Evolutionary conservation across 2,329 filamentous ascomycete genomes (phyloP), one percentile per base, ranked within the genome.

Genomic region (Aspergillus puulaauensis): DNA sequence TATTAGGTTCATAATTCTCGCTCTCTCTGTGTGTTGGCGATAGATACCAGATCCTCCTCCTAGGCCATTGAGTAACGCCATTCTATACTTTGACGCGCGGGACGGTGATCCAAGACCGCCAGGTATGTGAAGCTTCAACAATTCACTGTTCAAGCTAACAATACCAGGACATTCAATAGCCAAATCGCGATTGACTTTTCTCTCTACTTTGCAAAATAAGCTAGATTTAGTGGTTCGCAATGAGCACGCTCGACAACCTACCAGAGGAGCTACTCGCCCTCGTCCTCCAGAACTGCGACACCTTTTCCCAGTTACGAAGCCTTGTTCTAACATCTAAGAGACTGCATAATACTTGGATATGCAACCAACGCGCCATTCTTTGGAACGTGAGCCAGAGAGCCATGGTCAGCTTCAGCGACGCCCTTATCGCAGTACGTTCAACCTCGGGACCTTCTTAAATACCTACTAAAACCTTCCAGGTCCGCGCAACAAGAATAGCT

Each of bases 361-460:
- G 23, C 15, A 46, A 56, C 15, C 45, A 55, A 12, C 40, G 47
- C 5, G 3, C 24, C 1, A 56, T 52, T n/a, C 21, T 56, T 14
- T 59, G 57, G 52, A 17, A 52, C 1, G n/a, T 59, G 9, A 53
- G 52, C 4, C 57, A 52, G 40, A 6, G 5, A 6, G 8, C 41
- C 5, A 52, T 59, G 3, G 11, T 27, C 1, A 53, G 23, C 1
- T 56, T 55, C 17, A 52, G 24, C 4, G 52, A 59, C 33, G 52
- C 57, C 6, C n/a, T 59, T 4, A 47, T 56, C 6, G 57, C 57
- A 1, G 57, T 59, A 43, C 7, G 52, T 45, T 15, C 35, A 33
- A 19, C 14, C 19, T 4, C 39, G 6, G 6, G n/a, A 6, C 11
- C 7, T 1, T 37, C 15, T 31, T 2, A 27, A 12, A 17, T 11